Evolutionary conservation across 179 eudicot genomes (phyloP).

Genomic region (Vitellaria paradoxa): DNA sequence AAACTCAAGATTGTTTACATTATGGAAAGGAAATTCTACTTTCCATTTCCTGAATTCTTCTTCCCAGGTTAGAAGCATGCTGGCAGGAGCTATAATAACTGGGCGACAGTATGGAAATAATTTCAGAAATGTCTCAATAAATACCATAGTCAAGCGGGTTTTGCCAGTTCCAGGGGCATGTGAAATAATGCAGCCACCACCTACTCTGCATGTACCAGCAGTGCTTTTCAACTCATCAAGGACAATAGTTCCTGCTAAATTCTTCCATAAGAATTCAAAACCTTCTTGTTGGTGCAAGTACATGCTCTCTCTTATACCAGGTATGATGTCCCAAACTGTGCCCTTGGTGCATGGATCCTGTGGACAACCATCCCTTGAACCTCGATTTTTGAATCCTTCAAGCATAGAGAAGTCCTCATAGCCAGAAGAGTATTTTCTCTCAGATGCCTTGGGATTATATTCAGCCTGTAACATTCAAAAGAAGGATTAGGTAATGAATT

Average conservation of each 20-base stretch:
- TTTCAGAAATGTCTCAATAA: constrained; percentile 63
- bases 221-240: constrained; percentile 46
- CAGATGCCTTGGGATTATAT: constrained; percentile 21
- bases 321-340: constrained; percentile 75
- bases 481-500: not conserved
- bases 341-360: constrained; percentile 21
- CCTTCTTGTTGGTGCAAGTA: constrained; percentile 77
- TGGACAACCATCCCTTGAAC: not conserved
- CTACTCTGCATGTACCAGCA: constrained; percentile 26
- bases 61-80: constrained; percentile 81
- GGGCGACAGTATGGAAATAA: constrained; percentile 62
- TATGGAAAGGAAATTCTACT: constrained; percentile 70
- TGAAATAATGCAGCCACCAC: constrained; percentile 77
- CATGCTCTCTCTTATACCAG: constrained; percentile 47
- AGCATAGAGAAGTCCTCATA: not conserved
- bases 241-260: constrained; percentile 63
- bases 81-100: constrained; percentile 73
- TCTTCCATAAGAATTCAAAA: constrained; percentile 80
- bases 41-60: constrained; percentile 86
- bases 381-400: constrained; percentile 7
- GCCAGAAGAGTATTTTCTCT: constrained; percentile 9
- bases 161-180: constrained; percentile 95
- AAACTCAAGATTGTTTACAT: constrained; percentile 39
- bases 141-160: constrained; percentile 68
- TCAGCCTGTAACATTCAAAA: constrained; percentile 13